Evolutionary conservation across 305 asterid species (phyloP), one percentile per base, ranked within the genome.

Genomic region (Rubia balearica): DNA sequence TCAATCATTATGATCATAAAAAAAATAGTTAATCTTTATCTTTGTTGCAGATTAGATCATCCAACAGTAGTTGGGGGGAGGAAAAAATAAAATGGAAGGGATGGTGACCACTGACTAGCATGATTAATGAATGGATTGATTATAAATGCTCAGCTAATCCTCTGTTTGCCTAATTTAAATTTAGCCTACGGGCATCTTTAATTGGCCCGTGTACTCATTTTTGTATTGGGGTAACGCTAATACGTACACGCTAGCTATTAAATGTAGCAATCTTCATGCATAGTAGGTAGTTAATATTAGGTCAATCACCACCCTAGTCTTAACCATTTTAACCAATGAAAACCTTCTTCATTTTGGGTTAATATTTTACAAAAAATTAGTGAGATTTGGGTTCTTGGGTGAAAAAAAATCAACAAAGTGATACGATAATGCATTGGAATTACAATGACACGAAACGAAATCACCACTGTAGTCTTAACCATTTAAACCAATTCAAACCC

Each of bases 81-180:
- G 13, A 24, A 60, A 63, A 36, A 27, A 60, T 6, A 2, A 65
- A 8, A 4, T 24, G 60, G 67, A 56, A n/a, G 17, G 60, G 72
- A 67, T 59, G 59, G 55, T 67, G 77, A 67, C 68, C 43, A 46
- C 43, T 67, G 77, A 67, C 72, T 57, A 33, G 53, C 53, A 46
- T 14, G 38, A 67, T 60, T 30, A 73, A 22, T 33, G 60, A 53
- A 27, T 27, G 10, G 38, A 38, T 14, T 10, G 13, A 8, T 69
- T 56, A 55, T 40, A 55, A 22, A 69, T 42, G 33, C 51, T 46
- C 60, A 38, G 65, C 55, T 56, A 55, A 38, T 56, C 73, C 56
- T 13, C 14, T 43, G 27, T 65, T 21, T 65, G 55, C 56, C n/a
- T 65, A 7, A 43, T 65, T 42, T n/a, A 65, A 63, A 56, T 63